These are phyloP conservation scores for Xylaria sp. DNA, from an alignment of 495 filamentous ascomycete genomes.

Conservation along the genomic window DNA sequence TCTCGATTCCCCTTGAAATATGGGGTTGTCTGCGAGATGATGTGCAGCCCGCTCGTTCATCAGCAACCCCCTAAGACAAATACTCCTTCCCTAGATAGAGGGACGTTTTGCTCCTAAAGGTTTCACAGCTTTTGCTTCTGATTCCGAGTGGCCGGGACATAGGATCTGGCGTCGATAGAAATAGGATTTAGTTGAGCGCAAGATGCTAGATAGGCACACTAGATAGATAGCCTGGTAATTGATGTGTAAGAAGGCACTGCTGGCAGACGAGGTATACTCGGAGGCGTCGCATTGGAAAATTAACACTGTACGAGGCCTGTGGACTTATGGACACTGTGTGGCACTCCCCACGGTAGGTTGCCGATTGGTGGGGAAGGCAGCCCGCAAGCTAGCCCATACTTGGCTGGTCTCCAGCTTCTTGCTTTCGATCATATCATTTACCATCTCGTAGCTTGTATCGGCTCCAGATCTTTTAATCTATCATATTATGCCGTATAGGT, in stretches of 20 bases:
- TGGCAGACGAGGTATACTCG: background rate
- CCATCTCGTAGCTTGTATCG: background rate
- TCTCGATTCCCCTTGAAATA: background rate
- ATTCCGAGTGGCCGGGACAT: background rate
- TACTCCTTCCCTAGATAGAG: background rate
- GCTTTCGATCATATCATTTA: conserved; percentile 4
- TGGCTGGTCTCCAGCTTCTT: background rate
- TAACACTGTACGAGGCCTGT: background rate
- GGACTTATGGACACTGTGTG: conserved; percentile 1
- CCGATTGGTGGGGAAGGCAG: conserved; percentile 15
- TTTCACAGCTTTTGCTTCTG: conserved; percentile 2
- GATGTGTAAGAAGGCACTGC: background rate
- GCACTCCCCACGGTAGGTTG: background rate
- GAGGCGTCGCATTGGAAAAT: background rate
- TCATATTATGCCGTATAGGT: too few relatives aligned
- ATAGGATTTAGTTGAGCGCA: background rate
- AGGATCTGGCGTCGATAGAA: background rate
- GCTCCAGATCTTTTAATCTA: background rate
- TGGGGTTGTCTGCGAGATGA: conserved; percentile 3
- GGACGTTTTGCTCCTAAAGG: background rate
- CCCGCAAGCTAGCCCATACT: background rate
- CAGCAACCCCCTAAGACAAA: conserved; percentile 8
- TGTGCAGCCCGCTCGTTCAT: conserved; percentile 6
- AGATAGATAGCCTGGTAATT: too few relatives aligned
- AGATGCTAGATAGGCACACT: too few relatives aligned